A percentile compares a stretch with the other conserved stretches of the same genome.
Conservation (phyloP, 805 yeast genomes). For the Zygosaccharomyces rouxii region DNA sequence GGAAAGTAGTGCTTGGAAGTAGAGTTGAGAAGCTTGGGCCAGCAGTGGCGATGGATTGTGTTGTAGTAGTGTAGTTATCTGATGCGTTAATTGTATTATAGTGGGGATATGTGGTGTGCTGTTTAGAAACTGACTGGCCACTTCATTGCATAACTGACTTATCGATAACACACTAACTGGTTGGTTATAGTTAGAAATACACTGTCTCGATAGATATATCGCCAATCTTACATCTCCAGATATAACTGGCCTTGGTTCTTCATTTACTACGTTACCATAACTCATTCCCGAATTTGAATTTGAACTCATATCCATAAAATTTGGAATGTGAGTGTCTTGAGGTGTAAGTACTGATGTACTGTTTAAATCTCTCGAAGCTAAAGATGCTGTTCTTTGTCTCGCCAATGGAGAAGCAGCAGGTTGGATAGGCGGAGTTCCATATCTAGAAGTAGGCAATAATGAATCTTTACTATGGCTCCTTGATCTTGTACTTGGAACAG, state of each 20-base stretch:
- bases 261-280: not conserved
- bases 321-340: not conserved
- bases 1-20: conserved; percentile 17
- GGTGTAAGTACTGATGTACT: not conserved
- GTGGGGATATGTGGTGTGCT: conserved; percentile 9
- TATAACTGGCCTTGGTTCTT: not conserved
- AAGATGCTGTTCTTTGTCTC: not conserved
- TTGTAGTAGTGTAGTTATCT: conserved; percentile 22
- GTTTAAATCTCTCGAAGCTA: not conserved
- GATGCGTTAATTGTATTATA: conserved; percentile 14
- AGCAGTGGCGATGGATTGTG: conserved; percentile 17
- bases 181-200: conserved; percentile 10
- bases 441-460: not conserved
- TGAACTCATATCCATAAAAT: not conserved
- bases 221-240: conserved; percentile 9
- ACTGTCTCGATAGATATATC: conserved; percentile 11
- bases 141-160: conserved; percentile 11
- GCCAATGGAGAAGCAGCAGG: not conserved
- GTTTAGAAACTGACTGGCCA: conserved; percentile 6
- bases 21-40: conserved; percentile 19
- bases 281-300: too few species aligned
- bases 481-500: not conserved
- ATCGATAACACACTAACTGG: conserved; percentile 9
- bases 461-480: not conserved
- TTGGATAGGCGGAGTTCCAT: not conserved